Evolutionary conservation across 202 grass and related monocot species (phyloP), one percentile per base, ranked within the genome.

Genomic region (Musa balbisiana): DNA sequence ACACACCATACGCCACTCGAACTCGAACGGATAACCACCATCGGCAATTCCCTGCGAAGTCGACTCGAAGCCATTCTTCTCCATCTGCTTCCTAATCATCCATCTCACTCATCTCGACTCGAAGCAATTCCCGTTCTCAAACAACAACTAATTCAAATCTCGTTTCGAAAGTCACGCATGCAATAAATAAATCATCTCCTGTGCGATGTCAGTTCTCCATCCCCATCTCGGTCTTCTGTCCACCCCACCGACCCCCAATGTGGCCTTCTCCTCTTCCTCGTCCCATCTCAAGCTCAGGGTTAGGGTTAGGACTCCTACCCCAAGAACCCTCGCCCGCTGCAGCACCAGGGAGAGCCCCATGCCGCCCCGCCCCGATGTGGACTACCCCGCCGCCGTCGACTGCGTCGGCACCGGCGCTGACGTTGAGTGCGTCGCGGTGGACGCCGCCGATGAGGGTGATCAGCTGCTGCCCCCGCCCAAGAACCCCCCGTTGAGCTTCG

Each of bases 321-420:
- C 53, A 49, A 51, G 74, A 51, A 70, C 67, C 67, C 67, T 58
- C 73, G 67, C 43, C 27, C 22, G 64, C 17, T 75, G 69, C 29
- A 82, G 59, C 72, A 55, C 76, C 23, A 52, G 70, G 52, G 52
- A 52, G 2, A 74, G 68, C 52, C 13, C 82, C n/a, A 49, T 51
- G 2, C 54, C 80, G 14, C 9, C 72, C 49, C n/a, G n/a, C 9
- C 10, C 67, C 67, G 8, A 13, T 16, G 17, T 9, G 16, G 67
- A 70, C 9, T 21, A 51, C 8, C 29, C 67, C 10, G 79, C 84
- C 21, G 69, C 82, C 53, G 71, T 87, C 15, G 87, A 90, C 24
- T 87, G 89, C 80, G 81, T 94, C 23, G 88, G 87, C n/a, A 84
- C 83, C 9, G 83, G 87, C 27, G 20, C 78, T 9, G 85, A 94